A percentile compares a stretch with the other conserved stretches of the same genome.
Evolutionary conservation across 495 filamentous ascomycete genomes (phyloP).

Genomic region (Penicillium paradoxum): DNA sequence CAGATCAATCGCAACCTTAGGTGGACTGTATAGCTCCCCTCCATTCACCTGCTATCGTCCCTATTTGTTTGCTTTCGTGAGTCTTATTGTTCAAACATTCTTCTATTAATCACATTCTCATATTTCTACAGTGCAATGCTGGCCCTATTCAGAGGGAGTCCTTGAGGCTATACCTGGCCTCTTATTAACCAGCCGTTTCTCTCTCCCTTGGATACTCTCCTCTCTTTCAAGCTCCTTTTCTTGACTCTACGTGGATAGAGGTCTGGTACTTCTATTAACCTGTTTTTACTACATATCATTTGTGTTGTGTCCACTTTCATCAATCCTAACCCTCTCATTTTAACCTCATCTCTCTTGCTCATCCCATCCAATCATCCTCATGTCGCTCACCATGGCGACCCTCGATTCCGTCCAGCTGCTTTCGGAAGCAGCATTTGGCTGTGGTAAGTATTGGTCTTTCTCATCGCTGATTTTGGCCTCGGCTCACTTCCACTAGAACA

Average conservation of each 20-base stretch:
- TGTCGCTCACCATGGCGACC: constrained; percentile 26
- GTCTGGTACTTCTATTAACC: constrained; percentile 8
- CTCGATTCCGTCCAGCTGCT: constrained; percentile 33
- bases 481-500: constrained; percentile 34
- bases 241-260: constrained; percentile 2
- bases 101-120: neutral
- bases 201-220: neutral
- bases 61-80: neutral
- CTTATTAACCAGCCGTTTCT: constrained; percentile 1
- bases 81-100: neutral
- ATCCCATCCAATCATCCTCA: constrained; percentile 1
- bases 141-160: constrained; percentile 19
- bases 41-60: constrained; percentile 1
- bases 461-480: neutral
- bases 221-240: neutral
- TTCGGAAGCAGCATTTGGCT: constrained; percentile 43
- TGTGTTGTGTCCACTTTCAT: neutral
- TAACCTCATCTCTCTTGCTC: constrained; percentile 4
- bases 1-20: neutral
- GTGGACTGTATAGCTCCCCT: neutral
- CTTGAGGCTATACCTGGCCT: constrained; percentile 19
- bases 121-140: constrained; percentile 23
- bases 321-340: constrained; percentile 1
- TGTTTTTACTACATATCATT: neutral
- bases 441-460: constrained; percentile 33